Conservation (phyloP, 2,329 filamentous ascomycete species). For the Phialocephala subalpina region DNA sequence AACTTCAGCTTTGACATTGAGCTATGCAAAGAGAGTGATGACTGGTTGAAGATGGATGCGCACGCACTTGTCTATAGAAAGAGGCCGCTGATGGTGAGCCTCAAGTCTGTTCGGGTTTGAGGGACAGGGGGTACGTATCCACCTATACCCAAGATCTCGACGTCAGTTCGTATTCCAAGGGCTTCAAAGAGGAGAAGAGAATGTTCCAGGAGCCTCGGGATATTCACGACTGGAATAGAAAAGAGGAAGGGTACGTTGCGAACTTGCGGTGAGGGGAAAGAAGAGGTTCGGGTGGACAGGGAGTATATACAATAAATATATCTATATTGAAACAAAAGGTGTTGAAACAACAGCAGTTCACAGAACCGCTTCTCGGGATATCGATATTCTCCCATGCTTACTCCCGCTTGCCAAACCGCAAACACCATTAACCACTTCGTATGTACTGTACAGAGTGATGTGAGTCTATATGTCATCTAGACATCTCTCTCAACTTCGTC, state of each 20-base stretch:
- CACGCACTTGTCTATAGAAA: slow-evolving; percentile 13
- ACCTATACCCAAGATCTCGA: no score
- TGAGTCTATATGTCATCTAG: no score
- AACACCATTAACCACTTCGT: not conserved
- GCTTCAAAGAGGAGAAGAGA: no score
- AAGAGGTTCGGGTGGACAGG: no score
- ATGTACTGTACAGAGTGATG: not conserved
- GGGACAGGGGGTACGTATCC: not conserved
- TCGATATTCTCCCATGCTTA: not conserved
- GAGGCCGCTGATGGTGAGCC: slow-evolving; percentile 8
- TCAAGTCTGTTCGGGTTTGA: slow-evolving; percentile 3
- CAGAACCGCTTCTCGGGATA: not conserved
- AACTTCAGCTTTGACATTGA: slow-evolving; percentile 18
- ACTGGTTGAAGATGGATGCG: slow-evolving; percentile 15
- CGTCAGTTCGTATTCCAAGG: no score
- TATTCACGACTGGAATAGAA: no score
- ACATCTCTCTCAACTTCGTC: not conserved
- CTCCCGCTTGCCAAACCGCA: not conserved
- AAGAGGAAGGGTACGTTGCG: no score
- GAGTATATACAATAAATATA: not conserved
- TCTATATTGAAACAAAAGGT: not conserved
- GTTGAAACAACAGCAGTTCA: not conserved
- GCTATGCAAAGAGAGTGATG: slow-evolving; percentile 17
- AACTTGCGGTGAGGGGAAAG: no score
- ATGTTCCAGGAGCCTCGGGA: no score